phyloP scores from a whole-genome alignment of 176 grass and related monocot species.

The barley (Hordeum vulgare) region MorexV3_pseudomolecules_assembly NC_058520.1:238040918-238041417 shows the following conservation, averaged over 20 bases:
- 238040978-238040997: neutral
- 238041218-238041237: neutral
- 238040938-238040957: neutral
- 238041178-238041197: neutral
- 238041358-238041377: neutral
- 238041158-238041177: neutral
- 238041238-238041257: neutral
- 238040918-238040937: neutral
- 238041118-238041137: constrained; percentile 55
- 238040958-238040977: neutral
- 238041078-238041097: constrained; percentile 82
- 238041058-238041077: constrained; percentile 69
- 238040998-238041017: constrained; percentile 14
- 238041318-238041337: neutral
- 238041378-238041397: neutral
- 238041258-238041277: neutral
- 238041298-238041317: neutral
- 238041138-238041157: neutral
- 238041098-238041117: constrained; percentile 52
- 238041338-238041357: neutral
- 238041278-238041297: neutral
- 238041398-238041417: too few species aligned
- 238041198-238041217: neutral
- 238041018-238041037: constrained; percentile 28
- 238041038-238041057: constrained; percentile 93